These are phyloP conservation scores for Lachnellula arida DNA, from an alignment of 2,329 filamentous ascomycete genomes.

Conservation along the genomic window DNA sequence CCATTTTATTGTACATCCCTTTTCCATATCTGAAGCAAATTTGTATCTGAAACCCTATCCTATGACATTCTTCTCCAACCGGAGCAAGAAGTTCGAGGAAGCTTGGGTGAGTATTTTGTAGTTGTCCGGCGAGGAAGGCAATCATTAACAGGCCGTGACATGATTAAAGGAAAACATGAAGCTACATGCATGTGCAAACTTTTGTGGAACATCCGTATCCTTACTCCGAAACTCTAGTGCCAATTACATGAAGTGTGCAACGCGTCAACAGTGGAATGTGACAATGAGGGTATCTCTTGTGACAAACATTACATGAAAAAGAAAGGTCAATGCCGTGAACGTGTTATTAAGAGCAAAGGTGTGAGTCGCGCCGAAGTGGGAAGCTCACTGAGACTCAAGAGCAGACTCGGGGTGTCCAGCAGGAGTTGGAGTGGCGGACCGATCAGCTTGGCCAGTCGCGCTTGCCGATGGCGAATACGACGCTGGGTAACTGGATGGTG, in stretches of 20 bases:
- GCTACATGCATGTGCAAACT: neutral
- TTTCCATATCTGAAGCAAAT: constrained; percentile 4
- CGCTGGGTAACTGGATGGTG: constrained; percentile 2
- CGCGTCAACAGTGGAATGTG: neutral
- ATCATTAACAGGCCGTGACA: constrained; percentile 1
- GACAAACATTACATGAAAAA: neutral
- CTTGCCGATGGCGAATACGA: constrained; percentile 6
- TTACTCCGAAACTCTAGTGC: neutral
- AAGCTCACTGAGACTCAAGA: constrained; percentile 13
- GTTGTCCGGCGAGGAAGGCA: constrained; percentile 2
- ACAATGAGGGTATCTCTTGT: neutral
- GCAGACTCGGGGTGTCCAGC: constrained; percentile 13
- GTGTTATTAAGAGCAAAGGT: neutral
- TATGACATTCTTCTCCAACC: constrained; percentile 18
- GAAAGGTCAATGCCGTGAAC: neutral
- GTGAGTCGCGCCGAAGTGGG: neutral
- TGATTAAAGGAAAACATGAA: neutral
- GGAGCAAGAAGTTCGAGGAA: constrained; percentile 15
- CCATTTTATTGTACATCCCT: constrained; percentile 7
- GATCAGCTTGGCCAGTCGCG: constrained; percentile 17
- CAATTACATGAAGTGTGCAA: neutral
- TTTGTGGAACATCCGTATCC: neutral
- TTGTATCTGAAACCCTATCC: constrained; percentile 13
- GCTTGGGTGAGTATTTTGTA: constrained; percentile 1
- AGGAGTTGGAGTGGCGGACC: constrained; percentile 25